Base-by-base conservation (phyloP, 1,284 basidiomycete species). In the Trametes hirsuta region DNA sequence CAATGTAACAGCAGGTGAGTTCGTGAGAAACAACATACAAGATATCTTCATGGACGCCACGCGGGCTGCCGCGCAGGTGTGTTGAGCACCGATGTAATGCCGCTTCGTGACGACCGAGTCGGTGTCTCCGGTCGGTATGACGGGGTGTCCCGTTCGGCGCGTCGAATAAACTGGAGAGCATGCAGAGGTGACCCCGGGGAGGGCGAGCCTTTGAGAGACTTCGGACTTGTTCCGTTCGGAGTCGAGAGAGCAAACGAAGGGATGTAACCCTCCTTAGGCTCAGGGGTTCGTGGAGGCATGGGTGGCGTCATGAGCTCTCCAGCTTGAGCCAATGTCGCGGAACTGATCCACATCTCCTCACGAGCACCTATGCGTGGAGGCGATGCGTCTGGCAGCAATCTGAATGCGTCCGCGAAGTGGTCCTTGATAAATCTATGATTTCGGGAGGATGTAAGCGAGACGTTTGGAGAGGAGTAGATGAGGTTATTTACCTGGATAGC, bases 341-440 rank as follows among this genome's bases (percentile, higher is more conserved):
- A 90, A 68, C 83, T 92, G 61, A 94, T 92, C 91, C 91, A 94
- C 65, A 84, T 87, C 67, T 91, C 88, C 63, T 89, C 87, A 63
- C 77, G 80, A 4, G 77, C 71, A 36, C 81, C 81, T 68, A 63
- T 68, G 59, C 78, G 77, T 34, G 81, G 82, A 12, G 87, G 84
- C 39, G 86, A 85, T 10, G 47, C 39, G 53, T 87, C 86, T 47
- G 79, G 79, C 22, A 90, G 74, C 35, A 91, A 73, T 49, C 86
- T 82, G 71, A 94, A 88, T 55, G 86, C 83, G 57, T 94, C 91
- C 22, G 90, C 89, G 71, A 93, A 94, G 71, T 95, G 93, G 61
- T 88, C 86, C 66, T 87, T 83, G 63, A 95, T 89, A 75, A 95
- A 95, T 72, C 94, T 94, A 58, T n/a, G 57, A 64, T 48, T 48